Evolutionary conservation across 2,329 filamentous ascomycete genomes (phyloP), one percentile per base, ranked within the genome.

Genomic region (Huntiella abstrusa): DNA sequence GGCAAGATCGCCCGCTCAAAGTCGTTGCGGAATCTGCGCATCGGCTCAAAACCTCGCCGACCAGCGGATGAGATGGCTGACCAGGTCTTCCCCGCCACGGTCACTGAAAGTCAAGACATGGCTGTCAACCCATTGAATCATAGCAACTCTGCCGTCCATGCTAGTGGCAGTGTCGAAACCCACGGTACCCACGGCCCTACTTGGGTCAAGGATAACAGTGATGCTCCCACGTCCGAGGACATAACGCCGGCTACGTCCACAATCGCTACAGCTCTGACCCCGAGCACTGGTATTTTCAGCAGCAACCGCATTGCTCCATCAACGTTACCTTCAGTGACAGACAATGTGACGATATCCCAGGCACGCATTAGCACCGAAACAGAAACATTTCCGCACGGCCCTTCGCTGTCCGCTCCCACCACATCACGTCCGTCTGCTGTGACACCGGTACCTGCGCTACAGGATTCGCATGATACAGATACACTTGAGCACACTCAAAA

Each of bases 361-460:
- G 34, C 16, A 36, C 39, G 42, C 45, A 33, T 15, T 11, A 28
- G 15, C 11, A 41, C 16, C 40, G 35, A 46, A 46, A 47, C 48
- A 49, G 48, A 49, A 42, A 44, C 48, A 47, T 36, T 17, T 19
- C 36, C 44, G 48, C 48, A 49, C 44, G 48, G 45, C 40, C 48
- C 40, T 36, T 44, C 36, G 41, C 28, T 33, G 41, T 22, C 34
- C 34, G 22, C 22, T 28, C 22, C 22, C 22, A 8, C 22, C 22
- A 28, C 22, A 28, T 28, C 22, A 10, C 22, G 22, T 28, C 22
- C 33, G 28, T 16, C 32, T 15, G 41, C 41, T 34, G 28, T 13
- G 32, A 10, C 41, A 33, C 13, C 22, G 32, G 41, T 43, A 43
- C 41, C 41, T 43, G 41, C 41, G 34, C 22, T 28, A 7, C 22